A percentile compares a stretch with the other conserved stretches of the same genome.
phyloP scores from a whole-genome alignment of 768 basidiomycete genomes.

The Boletus edulis region DNA sequence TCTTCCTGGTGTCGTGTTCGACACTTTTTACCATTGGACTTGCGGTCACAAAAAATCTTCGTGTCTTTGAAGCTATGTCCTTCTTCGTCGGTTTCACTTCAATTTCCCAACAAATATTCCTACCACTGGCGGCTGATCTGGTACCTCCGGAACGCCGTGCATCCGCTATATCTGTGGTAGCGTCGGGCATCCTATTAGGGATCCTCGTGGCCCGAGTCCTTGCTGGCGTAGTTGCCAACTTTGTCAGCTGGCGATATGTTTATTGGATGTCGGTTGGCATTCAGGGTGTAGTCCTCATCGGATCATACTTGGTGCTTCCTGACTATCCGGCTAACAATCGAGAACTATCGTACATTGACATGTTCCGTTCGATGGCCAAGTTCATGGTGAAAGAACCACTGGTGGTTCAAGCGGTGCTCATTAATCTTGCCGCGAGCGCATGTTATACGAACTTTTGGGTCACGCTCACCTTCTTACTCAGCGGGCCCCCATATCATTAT shows the following conservation, averaged over 20 bases:
- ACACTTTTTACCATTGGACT: constrained; percentile 66
- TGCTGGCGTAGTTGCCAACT: constrained; percentile 69
- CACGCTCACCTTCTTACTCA: constrained; percentile 75
- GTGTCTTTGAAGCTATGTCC: constrained; percentile 59
- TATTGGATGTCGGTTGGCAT: constrained; percentile 74
- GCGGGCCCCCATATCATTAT: constrained; percentile 69
- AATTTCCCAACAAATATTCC: constrained; percentile 66
- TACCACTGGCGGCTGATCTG: constrained; percentile 75
- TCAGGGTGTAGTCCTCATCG: constrained; percentile 52
- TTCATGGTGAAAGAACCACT: constrained; percentile 72
- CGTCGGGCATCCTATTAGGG: constrained; percentile 66
- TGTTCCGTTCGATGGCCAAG: constrained; percentile 72
- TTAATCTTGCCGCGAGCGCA: constrained; percentile 55
- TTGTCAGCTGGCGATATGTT: constrained; percentile 63
- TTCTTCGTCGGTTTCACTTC: constrained; percentile 68
- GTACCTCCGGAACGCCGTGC: constrained; percentile 71
- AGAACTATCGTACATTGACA: constrained; percentile 58
- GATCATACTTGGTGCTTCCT: constrained; percentile 62
- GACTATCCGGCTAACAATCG: constrained; percentile 77
- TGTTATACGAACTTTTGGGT: constrained; percentile 64
- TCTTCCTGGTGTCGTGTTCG: constrained; percentile 47
- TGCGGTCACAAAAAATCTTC: constrained; percentile 54
- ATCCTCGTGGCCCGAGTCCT: constrained; percentile 71
- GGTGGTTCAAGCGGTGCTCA: constrained; percentile 61
- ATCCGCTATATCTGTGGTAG: constrained; percentile 68